Evolutionary conservation across 2,329 filamentous ascomycete genomes (phyloP), one percentile per base, ranked within the genome.

Genomic region (Akanthomyces lecanii): DNA sequence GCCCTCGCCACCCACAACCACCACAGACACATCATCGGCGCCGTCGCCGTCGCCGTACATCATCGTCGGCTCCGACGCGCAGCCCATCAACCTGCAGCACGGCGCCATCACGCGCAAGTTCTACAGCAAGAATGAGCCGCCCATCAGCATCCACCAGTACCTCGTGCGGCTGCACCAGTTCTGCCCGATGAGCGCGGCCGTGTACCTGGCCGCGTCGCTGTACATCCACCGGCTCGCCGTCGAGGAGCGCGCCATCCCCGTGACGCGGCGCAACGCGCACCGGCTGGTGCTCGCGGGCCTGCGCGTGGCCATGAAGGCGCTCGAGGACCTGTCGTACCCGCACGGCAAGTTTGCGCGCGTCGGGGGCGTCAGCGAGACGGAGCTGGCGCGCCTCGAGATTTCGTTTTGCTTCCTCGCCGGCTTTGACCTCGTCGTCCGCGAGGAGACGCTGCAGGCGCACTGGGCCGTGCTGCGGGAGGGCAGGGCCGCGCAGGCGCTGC

Each of bases 161-260:
- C 84, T 98, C 28, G 81, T 88, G 70, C 90, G 94, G 18, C 85
- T 98, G 64, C 93, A 98, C 76, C 86, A 86, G 63, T 97, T 90
- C 78, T 98, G 94, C 71, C 93, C 95, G 4, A 92, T 97, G 85
- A 96, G 91, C 66, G 92, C 93, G 0, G 94, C 89, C 28, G 94
- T 98, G 11, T 97, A 97, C 76, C 86, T 99, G 30, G 92, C 94
- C 1, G 89, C 93, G 5, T 92, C 90, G 53, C 81, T 90, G 10
- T 98, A 97, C 77, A 94, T 97, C 67, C 88, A 94, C 72, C 87
- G 89, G 28, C 81, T 98, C 48, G 90, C 89, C 0, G 86, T 94
- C 14, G 82, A 89, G 51, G 91, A 96, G 72, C 85, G 85, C 67
- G 85, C 89, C 28, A 89, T 98, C 25, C 87, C 89, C 0, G 89